phyloP scores from a whole-genome alignment of 73 alveolate genomes.

The Tetrahymena borealis region DNA sequence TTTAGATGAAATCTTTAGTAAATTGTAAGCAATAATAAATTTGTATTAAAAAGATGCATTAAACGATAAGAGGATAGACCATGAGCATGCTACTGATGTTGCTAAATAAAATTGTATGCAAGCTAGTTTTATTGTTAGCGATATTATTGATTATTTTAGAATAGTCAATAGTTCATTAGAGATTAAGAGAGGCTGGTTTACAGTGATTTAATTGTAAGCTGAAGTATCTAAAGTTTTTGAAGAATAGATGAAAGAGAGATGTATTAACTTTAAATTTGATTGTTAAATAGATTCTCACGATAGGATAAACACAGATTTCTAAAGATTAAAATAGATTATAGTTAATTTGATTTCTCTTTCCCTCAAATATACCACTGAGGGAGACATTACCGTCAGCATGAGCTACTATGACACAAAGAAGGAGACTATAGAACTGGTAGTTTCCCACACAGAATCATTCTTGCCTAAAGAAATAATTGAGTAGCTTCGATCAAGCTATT shows the following conservation, averaged over 20 bases:
- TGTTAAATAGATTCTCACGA: background rate
- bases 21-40: background rate
- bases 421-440: background rate
- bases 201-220: background rate
- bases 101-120: background rate
- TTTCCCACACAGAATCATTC: background rate
- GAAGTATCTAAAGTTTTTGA: background rate
- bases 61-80: background rate
- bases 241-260: background rate
- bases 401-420: background rate
- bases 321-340: background rate
- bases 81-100: background rate
- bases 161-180: background rate
- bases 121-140: background rate
- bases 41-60: background rate
- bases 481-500: background rate
- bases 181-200: background rate
- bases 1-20: background rate
- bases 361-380: background rate
- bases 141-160: background rate
- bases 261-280: background rate
- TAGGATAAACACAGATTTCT: background rate
- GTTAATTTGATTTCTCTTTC: background rate
- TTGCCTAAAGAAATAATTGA: background rate
- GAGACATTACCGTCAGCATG: background rate